phyloP scores from a whole-genome alignment of 73 alveolate genomes.

The Stentor coeruleus region DNA sequence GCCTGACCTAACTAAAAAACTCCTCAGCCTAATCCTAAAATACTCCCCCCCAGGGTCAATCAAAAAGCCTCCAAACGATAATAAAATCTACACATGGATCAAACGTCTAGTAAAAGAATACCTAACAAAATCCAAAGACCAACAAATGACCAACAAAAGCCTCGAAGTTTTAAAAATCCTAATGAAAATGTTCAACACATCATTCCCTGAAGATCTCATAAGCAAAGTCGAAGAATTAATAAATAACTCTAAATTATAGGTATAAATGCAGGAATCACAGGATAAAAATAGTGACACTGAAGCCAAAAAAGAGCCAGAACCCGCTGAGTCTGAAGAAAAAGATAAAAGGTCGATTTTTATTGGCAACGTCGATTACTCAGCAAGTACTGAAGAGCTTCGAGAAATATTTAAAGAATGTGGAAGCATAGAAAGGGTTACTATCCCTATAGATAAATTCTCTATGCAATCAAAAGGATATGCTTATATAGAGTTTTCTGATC shows the following conservation, averaged over 20 bases:
- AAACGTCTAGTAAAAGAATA: background rate
- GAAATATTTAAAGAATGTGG: conserved; percentile 65
- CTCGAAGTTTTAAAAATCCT: background rate
- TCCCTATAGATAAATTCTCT: conserved; percentile 46
- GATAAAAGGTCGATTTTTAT: conserved; percentile 57
- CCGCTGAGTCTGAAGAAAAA: conserved; percentile 30
- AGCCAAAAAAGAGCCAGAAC: conserved; percentile 9
- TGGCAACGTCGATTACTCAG: conserved; percentile 54
- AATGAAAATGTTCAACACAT: background rate
- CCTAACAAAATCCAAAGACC: background rate
- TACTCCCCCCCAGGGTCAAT: background rate
- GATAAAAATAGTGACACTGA: too few relatives aligned
- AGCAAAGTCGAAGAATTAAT: background rate
- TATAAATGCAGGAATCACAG: background rate
- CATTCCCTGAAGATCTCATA: background rate
- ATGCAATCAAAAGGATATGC: conserved; percentile 52
- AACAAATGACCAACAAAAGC: too few relatives aligned
- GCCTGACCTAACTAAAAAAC: background rate
- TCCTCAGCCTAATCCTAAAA: background rate
- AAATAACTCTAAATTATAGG: background rate
- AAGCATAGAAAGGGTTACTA: conserved; percentile 52
- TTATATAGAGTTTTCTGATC: conserved; percentile 47
- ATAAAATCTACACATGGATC: background rate
- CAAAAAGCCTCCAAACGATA: background rate
- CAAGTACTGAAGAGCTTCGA: conserved; percentile 40